Evolutionary conservation across 805 yeast genomes (phyloP).

Genomic region (Candida sphagnicola): DNA sequence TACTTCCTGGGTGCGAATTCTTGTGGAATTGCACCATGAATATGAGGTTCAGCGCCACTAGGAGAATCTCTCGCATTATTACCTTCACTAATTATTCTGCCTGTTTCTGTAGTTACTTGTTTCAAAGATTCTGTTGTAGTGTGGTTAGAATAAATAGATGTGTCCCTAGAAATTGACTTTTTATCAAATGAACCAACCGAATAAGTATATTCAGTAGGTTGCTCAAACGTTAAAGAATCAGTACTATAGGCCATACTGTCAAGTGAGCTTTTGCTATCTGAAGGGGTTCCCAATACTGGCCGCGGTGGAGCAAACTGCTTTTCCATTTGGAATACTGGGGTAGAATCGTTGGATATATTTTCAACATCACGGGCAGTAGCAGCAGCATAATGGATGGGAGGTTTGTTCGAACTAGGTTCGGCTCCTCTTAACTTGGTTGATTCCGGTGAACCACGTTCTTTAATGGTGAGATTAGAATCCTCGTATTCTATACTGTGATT

Average conservation of each 20-base stretch:
- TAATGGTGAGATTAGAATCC: not conserved
- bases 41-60: too few species aligned
- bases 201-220: not conserved
- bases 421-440: not conserved
- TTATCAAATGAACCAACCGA: constrained; percentile 1
- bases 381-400: too few species aligned
- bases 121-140: not conserved
- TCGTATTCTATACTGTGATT: too few species aligned
- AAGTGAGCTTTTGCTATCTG: not conserved
- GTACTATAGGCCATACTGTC: not conserved
- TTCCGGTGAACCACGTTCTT: not conserved
- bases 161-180: constrained; percentile 1
- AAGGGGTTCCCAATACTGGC: not conserved
- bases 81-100: too few species aligned
- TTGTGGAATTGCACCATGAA: too few species aligned
- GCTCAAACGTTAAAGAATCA: not conserved
- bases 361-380: too few species aligned
- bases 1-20: too few species aligned
- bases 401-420: too few species aligned
- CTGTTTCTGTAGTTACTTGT: not conserved
- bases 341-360: too few species aligned
- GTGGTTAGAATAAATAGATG: constrained; percentile 1
- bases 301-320: not conserved
- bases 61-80: too few species aligned
- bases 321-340: not conserved